These are phyloP conservation scores for Lentinula raphanica DNA, from an alignment of 768 basidiomycete species.

Conservation along the genomic window DNA sequence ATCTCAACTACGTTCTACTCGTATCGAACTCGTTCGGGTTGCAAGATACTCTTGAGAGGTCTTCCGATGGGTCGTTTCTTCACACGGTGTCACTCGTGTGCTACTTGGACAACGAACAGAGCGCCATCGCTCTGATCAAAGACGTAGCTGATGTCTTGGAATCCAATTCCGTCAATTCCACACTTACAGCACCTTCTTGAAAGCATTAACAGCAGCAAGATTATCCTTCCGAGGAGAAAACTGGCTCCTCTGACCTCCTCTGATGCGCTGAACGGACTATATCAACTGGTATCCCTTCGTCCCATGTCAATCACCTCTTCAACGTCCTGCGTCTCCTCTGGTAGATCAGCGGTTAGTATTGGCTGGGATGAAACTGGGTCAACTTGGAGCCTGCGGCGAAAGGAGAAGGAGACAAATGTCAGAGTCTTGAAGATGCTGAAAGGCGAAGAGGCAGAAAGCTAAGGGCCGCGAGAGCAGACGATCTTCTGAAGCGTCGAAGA, in stretches of 20 bases:
- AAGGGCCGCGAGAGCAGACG: constrained; percentile 31
- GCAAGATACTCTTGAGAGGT: constrained; percentile 88
- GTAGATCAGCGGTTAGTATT: constrained; percentile 41
- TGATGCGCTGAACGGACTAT: constrained; percentile 13
- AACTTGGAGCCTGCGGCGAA: constrained; percentile 40
- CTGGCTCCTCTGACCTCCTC: constrained; percentile 33
- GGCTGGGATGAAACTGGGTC: constrained; percentile 46
- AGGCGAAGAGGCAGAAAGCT: constrained; percentile 23
- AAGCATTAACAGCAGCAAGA: constrained; percentile 32
- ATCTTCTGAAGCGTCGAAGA: constrained; percentile 43
- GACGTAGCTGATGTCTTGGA: constrained; percentile 83
- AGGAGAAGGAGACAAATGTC: constrained; percentile 28
- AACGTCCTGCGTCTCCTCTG: constrained; percentile 26
- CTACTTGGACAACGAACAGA: constrained; percentile 74
- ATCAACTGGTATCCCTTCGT: constrained; percentile 37
- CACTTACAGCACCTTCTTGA: constrained; percentile 64
- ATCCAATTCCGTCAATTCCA: constrained; percentile 65
- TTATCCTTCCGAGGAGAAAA: constrained; percentile 33
- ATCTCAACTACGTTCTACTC: constrained; percentile 80
- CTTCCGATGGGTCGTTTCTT: constrained; percentile 77
- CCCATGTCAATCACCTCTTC: constrained; percentile 34
- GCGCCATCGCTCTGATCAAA: constrained; percentile 63
- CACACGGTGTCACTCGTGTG: constrained; percentile 67
- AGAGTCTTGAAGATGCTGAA: constrained; percentile 25
- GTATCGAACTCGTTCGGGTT: constrained; percentile 95